phyloP scores from a whole-genome alignment of 441 rosid species.

The Euphorbia corollata region DNA sequence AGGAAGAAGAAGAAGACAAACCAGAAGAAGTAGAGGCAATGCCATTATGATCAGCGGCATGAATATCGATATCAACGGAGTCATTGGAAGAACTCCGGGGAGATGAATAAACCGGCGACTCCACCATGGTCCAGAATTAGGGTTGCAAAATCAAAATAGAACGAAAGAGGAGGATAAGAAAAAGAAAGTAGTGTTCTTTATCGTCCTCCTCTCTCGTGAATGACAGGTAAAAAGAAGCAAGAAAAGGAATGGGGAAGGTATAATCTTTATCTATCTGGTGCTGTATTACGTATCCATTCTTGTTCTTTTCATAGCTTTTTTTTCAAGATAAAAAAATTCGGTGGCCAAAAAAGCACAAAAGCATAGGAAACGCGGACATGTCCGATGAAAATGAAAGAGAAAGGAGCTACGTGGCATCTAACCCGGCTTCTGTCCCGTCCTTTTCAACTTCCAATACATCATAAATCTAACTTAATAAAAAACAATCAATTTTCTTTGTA shows the following conservation, averaged over 20 bases:
- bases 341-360: background rate
- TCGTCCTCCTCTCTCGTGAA: background rate
- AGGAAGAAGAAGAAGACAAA: slow-evolving; percentile 9
- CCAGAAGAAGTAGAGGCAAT: slow-evolving; percentile 27
- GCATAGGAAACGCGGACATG: background rate
- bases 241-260: slow-evolving; percentile 3
- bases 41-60: slow-evolving; percentile 15
- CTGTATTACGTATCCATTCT: background rate
- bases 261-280: background rate
- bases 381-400: slow-evolving; percentile 6
- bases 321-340: background rate
- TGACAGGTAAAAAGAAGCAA: background rate
- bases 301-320: background rate
- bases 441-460: background rate
- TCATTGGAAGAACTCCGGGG: slow-evolving; percentile 17
- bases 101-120: slow-evolving; percentile 12
- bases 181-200: background rate
- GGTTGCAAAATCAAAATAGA: background rate
- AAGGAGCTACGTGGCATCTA: background rate
- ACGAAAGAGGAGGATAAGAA: background rate
- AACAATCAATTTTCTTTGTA: too few species aligned
- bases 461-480: too few species aligned
- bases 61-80: slow-evolving; percentile 26
- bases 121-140: slow-evolving; percentile 3
- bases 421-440: background rate